phyloP scores from a whole-genome alignment of 352 stramenopile genomes.

The Phytophthora brassicae region DNA sequence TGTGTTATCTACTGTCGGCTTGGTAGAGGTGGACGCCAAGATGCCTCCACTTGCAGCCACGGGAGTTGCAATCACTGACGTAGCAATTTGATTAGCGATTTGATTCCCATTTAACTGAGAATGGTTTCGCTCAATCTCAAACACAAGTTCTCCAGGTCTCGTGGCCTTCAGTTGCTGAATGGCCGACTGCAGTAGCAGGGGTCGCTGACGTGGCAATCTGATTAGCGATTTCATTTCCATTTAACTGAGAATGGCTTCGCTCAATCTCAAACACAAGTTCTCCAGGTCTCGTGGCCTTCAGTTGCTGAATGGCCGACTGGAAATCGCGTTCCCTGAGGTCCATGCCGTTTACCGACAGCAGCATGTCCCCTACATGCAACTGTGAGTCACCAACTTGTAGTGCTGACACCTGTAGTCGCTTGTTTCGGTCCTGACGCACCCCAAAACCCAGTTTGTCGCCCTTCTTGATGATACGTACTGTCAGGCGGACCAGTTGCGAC shows the following conservation, averaged over 20 bases:
- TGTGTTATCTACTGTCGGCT: background rate
- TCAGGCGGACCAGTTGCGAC: conserved; percentile 28
- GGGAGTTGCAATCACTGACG: background rate
- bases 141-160: conserved; percentile 48
- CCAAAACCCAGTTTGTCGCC: conserved; percentile 67
- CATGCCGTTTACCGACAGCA: conserved; percentile 68
- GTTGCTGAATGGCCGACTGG: conserved; percentile 50
- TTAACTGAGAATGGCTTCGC: conserved; percentile 6
- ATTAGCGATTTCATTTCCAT: background rate
- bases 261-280: conserved; percentile 67
- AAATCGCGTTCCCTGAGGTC: conserved; percentile 55
- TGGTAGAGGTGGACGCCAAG: background rate
- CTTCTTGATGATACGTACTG: conserved; percentile 48
- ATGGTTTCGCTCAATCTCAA: conserved; percentile 51
- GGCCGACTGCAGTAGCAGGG: conserved; percentile 35
- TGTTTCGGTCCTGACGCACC: conserved; percentile 60
- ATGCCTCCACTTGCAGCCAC: background rate
- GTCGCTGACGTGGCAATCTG: background rate
- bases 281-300: conserved; percentile 55
- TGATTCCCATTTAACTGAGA: background rate
- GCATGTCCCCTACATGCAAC: conserved; percentile 59
- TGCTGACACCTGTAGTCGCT: conserved; percentile 61
- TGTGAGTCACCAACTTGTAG: conserved; percentile 41
- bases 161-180: conserved; percentile 65
- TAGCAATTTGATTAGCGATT: background rate